Base-by-base conservation (phyloP, 2,329 filamentous ascomycete species). In the Emergomyces africanus region DNA sequence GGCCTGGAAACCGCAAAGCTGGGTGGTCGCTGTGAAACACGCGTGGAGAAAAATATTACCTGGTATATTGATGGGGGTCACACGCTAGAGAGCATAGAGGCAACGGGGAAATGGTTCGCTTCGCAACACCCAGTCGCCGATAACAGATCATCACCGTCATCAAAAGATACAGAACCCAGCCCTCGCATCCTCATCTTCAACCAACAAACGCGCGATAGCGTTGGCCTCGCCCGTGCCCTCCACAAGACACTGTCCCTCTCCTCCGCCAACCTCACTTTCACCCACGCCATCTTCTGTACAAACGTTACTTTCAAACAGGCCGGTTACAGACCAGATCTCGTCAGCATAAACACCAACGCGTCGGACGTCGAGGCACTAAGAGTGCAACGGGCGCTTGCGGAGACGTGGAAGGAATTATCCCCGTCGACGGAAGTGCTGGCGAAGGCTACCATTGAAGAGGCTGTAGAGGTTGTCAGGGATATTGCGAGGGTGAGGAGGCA, bases 51-150 rank as follows among this genome's bases (percentile, higher is more conserved):
- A 39, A 76, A 79, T 33, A 76, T 88, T 10, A 79, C 79, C 18
- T 96, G 91, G 90, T 84, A 87, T 64, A 83, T 96, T 18, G 91
- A 96, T 67, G 90, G 91, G 2, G 91, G 89, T 1, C 91, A 96
- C 69, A 96, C 91, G 0, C 78, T 85, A 25, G 90, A 96, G 66
- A 95, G 89, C 66, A 83, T 96, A 63, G 79, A 83, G 57, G 80
- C 89, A 48, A 87, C 88, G 12, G 89, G 84, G 2, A 78, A 78
- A 64, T 96, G 91, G 91, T 92, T 92, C 66, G 82, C 81, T 1
- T 74, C 73, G 8, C 74, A 78, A 54, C 53, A 55, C 5, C 20
- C 23, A 5, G 3, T 10, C 10, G 44, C 44, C 3, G 12, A 12
- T n/a, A 2, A 39, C 15, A 18, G 2, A 41, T 20, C n/a, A n/a